Evolutionary conservation across 1,139 yeast genomes (phyloP).

Genomic region (Hansenula lynferdii): DNA sequence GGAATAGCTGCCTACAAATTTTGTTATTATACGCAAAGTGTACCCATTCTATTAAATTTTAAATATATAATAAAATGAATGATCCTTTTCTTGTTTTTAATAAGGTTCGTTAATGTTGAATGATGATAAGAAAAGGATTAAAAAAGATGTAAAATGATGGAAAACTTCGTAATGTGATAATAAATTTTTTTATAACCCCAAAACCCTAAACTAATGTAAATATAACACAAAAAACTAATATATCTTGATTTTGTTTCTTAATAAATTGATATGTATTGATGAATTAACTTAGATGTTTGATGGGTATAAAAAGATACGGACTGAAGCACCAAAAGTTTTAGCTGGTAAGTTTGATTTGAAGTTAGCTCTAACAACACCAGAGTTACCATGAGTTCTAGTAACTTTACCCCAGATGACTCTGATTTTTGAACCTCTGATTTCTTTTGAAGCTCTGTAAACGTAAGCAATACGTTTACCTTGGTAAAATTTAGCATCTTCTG

Average conservation of each 20-base stretch:
- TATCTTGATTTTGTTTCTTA: not conserved
- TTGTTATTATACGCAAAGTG: constrained; percentile 1
- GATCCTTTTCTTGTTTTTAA: not conserved
- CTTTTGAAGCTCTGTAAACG: constrained; percentile 99
- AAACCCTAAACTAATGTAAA: not conserved
- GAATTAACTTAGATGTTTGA: constrained; percentile 78
- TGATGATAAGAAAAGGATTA: not conserved
- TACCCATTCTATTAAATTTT: constrained; percentile 3
- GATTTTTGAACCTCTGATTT: constrained; percentile 97
- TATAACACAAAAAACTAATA: not conserved
- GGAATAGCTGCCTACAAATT: not conserved
- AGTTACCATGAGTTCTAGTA: constrained; percentile 98
- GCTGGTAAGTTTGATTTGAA: constrained; percentile 99
- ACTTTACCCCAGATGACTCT: constrained; percentile 99
- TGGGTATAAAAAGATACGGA: constrained; percentile 99
- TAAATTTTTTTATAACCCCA: not conserved
- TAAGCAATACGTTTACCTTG: constrained; percentile 99
- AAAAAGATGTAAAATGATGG: not conserved
- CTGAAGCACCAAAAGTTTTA: constrained; percentile 99
- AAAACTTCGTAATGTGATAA: not conserved
- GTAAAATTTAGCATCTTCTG: constrained; percentile 98
- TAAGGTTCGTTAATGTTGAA: not conserved
- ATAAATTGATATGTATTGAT: not conserved
- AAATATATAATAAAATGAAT: not conserved
- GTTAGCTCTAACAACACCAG: constrained; percentile 98